phyloP scores from a whole-genome alignment of 257 asterid species.

The Eucommia ulmoides region DNA sequence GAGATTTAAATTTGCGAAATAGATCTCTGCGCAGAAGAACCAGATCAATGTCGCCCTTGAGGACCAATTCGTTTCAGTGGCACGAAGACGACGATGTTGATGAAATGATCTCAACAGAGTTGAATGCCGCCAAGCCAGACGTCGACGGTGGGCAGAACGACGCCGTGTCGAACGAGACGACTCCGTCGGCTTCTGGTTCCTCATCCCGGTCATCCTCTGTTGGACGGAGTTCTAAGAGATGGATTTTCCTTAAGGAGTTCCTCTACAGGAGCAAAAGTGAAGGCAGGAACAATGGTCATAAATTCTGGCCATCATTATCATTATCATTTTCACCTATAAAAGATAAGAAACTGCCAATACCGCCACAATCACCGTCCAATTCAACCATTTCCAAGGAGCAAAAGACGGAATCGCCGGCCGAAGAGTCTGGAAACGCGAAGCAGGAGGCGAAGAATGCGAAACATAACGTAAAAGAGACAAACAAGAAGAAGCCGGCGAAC shows the following conservation, averaged over 20 bases:
- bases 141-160: background rate
- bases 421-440: background rate
- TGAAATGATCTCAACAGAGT: background rate
- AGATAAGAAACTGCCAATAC: too few species aligned
- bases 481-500: conserved; percentile 23
- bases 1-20: conserved; percentile 45
- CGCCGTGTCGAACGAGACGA: background rate
- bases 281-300: conserved; percentile 53
- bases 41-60: conserved; percentile 78
- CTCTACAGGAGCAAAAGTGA: conserved; percentile 82
- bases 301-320: conserved; percentile 63
- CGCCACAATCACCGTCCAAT: too few species aligned
- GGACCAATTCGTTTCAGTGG: conserved; percentile 39
- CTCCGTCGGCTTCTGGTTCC: conserved; percentile 24
- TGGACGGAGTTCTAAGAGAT: conserved; percentile 60
- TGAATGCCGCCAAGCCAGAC: background rate
- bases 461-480: conserved; percentile 1
- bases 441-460: conserved; percentile 5
- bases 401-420: conserved; percentile 8
- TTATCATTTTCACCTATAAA: conserved; percentile 53
- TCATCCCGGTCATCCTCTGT: conserved; percentile 60
- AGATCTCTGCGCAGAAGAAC: conserved; percentile 69
- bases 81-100: conserved; percentile 6
- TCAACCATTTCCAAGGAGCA: conserved; percentile 5
- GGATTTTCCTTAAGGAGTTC: conserved; percentile 80